Conservation (phyloP, 202 grass and related monocot genomes). For the Alloteropsis angusta region DNA sequence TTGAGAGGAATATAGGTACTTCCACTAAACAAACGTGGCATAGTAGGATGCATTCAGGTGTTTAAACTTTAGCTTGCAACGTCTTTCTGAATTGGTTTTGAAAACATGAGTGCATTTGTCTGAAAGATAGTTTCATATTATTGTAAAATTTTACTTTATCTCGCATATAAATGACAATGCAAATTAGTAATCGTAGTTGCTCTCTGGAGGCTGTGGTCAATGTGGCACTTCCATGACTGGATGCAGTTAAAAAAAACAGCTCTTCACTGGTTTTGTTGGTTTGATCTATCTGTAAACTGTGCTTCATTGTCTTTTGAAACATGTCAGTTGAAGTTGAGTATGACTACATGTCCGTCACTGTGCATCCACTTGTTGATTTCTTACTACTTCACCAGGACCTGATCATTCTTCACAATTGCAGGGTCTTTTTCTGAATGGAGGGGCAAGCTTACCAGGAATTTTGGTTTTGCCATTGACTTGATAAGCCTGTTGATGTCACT, state of each 20-base stretch:
- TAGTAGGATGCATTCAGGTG: conserved; percentile 2
- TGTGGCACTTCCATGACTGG: neutral
- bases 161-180: neutral
- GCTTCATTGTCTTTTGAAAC: neutral
- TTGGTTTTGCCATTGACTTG: conserved; percentile 77
- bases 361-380: conserved; percentile 5
- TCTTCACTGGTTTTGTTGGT: conserved; percentile 10
- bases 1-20: conserved; percentile 4
- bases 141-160: neutral
- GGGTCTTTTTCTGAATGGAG: conserved; percentile 86
- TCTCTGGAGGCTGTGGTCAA: neutral
- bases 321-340: conserved; percentile 12
- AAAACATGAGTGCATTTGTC: neutral
- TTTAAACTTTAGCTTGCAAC: conserved; percentile 11
- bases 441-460: conserved; percentile 74
- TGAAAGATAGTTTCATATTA: neutral
- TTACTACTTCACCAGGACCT: conserved; percentile 3
- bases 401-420: conserved; percentile 34
- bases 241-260: neutral
- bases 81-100: neutral
- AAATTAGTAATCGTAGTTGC: neutral
- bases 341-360: neutral
- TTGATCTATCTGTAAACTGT: neutral
- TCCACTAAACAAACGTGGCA: neutral
- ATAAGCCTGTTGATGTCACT: conserved; percentile 65